phyloP scores from a whole-genome alignment of 106 monocot species.

The Dioscorea alata region DNA sequence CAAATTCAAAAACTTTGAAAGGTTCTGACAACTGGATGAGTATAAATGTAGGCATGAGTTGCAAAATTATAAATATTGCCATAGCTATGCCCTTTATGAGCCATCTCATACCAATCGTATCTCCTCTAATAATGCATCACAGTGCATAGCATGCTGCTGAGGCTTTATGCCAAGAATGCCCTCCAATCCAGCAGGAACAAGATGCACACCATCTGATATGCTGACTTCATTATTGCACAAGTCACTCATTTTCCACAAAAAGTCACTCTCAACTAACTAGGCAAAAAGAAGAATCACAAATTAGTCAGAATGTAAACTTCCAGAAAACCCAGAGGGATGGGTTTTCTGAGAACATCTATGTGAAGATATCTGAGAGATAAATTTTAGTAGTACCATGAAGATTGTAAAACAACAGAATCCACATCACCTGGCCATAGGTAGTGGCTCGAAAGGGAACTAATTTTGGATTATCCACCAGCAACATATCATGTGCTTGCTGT shows the following conservation, averaged over 20 bases:
- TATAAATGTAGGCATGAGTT: conserved; percentile 15
- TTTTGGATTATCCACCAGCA: conserved; percentile 59
- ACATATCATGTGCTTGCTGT: conserved; percentile 87
- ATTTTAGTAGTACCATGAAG: too few relatives aligned
- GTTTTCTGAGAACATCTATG: too few relatives aligned
- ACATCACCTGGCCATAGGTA: conserved; percentile 76
- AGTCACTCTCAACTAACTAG: conserved; percentile 85
- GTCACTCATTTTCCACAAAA: conserved; percentile 83
- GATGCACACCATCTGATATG: conserved; percentile 57
- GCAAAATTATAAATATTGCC: neutral
- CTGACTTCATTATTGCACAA: conserved; percentile 53
- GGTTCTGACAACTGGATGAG: conserved; percentile 85
- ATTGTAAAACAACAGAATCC: too few relatives aligned
- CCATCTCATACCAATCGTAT: conserved; percentile 58
- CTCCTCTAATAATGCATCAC: conserved; percentile 49
- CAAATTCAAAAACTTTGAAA: conserved; percentile 96
- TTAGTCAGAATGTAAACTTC: neutral
- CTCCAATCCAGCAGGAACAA: conserved; percentile 48
- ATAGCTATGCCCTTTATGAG: neutral
- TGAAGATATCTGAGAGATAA: too few relatives aligned
- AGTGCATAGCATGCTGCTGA: conserved; percentile 85
- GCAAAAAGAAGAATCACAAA: conserved; percentile 13
- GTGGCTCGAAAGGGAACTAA: conserved; percentile 81
- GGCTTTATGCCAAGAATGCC: conserved; percentile 39
- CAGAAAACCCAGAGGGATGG: neutral